These are phyloP conservation scores for Chrysochromulina parva DNA, from an alignment of 78 protist species.

Conservation along the genomic window DNA sequence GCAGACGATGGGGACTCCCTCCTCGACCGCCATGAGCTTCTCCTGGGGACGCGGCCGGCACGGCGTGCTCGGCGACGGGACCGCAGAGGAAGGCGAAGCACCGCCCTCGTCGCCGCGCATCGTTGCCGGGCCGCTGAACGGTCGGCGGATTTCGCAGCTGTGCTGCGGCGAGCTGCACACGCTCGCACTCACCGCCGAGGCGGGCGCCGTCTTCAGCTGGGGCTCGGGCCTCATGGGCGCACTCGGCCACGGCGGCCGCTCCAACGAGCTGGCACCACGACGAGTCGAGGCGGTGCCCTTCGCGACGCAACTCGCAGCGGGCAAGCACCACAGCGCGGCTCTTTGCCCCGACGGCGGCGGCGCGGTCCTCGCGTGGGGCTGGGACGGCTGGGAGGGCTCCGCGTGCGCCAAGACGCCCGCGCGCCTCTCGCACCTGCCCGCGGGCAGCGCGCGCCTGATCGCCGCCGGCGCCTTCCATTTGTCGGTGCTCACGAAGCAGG, in stretches of 20 bases:
- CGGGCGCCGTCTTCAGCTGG: background rate
- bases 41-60: too few species aligned
- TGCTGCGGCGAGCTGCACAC: background rate
- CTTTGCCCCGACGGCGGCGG: background rate
- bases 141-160: too few species aligned
- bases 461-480: background rate
- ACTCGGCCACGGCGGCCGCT: background rate
- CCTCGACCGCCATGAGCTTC: too few species aligned
- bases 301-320: background rate
- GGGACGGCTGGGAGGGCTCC: background rate
- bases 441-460: background rate
- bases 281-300: background rate
- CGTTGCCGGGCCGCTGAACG: too few species aligned
- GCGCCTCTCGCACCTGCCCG: background rate
- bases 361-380: background rate
- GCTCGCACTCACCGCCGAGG: background rate
- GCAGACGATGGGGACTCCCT: too few species aligned
- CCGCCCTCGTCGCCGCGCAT: too few species aligned
- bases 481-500: background rate
- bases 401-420: background rate
- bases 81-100: too few species aligned
- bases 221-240: background rate
- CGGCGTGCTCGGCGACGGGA: too few species aligned
- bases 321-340: background rate
- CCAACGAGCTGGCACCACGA: background rate